Evolutionary conservation across 2,329 filamentous ascomycete genomes (phyloP), one percentile per base, ranked within the genome.

Genomic region (Arthroderma sp.): DNA sequence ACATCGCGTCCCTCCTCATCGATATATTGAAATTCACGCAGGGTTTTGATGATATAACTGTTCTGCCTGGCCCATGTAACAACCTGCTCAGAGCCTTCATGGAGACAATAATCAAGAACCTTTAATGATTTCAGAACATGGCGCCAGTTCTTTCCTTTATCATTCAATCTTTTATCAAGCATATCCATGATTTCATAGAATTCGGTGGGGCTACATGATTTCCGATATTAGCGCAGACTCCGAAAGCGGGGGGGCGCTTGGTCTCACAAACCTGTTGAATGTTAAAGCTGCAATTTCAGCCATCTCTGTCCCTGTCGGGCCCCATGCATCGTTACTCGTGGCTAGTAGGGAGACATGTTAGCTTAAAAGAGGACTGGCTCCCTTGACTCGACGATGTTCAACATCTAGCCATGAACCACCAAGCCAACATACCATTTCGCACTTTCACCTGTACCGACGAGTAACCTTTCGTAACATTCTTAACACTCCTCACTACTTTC

Each of bases 161-260:
- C 91, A 58, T 98, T 98, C 59, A 98, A 71, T 54, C 91, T 83
- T 72, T 96, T 96, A 68, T 98, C 91, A 54, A 98, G 74, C 86
- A 98, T 98, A 65, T 98, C 91, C 82, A 98, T 94, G 58, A 98
- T 95, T 64, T 98, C 89, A 70, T 94, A 94, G 70, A 98, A 98
- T 64, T 96, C 91, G 66, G 83, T 89, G 32, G 87, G 88, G 61
- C 89, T 94, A 56, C 47, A 2, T 34, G 8, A 9, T 34, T 34
- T 34, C 11, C 3, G 32, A 34, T 9, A 34, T 34, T 11, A 34
- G 11, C 32, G 32, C 8, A 34, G n/a, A 34, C 8, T 34, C 6
- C 1, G 37, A 33, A 36, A 5, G n/a, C 33, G 7, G 4, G 36
- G 11, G 37, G 32, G 6, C 22, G 37, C 29, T 22, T 36, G 39